phyloP scores from a whole-genome alignment of 495 filamentous ascomycete genomes.

The Elasticomyces elasticus region DNA sequence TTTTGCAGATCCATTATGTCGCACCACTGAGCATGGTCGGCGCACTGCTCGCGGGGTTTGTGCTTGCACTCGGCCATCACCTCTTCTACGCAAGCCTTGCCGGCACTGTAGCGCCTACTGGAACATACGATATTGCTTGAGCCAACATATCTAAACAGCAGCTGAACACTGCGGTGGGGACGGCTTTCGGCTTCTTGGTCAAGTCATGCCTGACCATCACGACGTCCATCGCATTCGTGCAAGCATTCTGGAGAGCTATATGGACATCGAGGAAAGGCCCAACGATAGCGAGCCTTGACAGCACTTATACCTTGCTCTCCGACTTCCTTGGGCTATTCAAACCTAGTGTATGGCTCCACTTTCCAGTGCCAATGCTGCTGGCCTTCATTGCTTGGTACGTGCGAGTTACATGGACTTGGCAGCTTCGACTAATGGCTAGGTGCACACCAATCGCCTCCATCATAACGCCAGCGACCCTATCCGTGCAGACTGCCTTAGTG shows the following conservation, averaged over 20 bases:
- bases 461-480: not conserved
- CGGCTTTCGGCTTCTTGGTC: not conserved
- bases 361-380: not conserved
- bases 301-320: not conserved
- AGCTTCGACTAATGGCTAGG: too few species aligned
- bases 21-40: slow-evolving; percentile 6
- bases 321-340: not conserved
- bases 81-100: not conserved
- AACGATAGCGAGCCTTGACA: not conserved
- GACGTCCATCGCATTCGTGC: not conserved
- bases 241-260: not conserved
- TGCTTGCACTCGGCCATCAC: not conserved
- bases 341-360: not conserved
- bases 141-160: not conserved
- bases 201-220: not conserved
- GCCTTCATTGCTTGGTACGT: not conserved
- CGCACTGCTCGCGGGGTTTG: not conserved
- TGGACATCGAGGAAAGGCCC: not conserved
- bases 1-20: not conserved
- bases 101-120: not conserved
- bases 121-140: not conserved
- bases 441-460: not conserved
- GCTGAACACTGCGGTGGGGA: not conserved
- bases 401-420: too few species aligned
- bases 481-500: not conserved